phyloP scores from a whole-genome alignment of 2,329 filamentous ascomycete genomes.

The Penicillium occitanis region DNA sequence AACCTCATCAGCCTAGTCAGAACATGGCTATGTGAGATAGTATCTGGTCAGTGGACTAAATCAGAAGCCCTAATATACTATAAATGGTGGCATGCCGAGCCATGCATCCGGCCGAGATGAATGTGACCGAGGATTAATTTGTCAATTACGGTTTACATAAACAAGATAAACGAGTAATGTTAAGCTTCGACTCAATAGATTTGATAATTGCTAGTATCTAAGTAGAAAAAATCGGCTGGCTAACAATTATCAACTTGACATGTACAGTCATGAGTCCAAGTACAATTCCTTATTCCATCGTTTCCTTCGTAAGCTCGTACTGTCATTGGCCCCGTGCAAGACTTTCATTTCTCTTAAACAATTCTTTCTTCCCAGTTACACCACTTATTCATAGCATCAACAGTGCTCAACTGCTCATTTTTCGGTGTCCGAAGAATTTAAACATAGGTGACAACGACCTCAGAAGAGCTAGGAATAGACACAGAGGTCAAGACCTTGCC shows the following conservation, averaged over 20 bases:
- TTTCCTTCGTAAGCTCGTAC: not conserved
- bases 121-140: not conserved
- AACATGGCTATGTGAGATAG: too few species aligned
- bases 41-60: too few species aligned
- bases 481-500: constrained; percentile 36
- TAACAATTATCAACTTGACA: not conserved
- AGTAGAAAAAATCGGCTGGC: not conserved
- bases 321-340: not conserved
- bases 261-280: not conserved
- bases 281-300: not conserved
- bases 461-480: constrained; percentile 27
- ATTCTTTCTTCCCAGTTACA: not conserved
- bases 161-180: not conserved
- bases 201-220: not conserved
- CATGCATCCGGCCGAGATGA: not conserved
- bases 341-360: not conserved
- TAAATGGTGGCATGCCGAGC: not conserved
- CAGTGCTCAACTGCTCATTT: not conserved
- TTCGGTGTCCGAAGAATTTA: not conserved
- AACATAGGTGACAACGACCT: constrained; percentile 30
- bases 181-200: not conserved
- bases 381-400: not conserved
- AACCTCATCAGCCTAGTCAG: too few species aligned
- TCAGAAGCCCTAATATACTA: not conserved
- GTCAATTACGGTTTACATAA: not conserved